Conservation (phyloP, 345 rosid species). For the Hypericum androsaemum region DNA sequence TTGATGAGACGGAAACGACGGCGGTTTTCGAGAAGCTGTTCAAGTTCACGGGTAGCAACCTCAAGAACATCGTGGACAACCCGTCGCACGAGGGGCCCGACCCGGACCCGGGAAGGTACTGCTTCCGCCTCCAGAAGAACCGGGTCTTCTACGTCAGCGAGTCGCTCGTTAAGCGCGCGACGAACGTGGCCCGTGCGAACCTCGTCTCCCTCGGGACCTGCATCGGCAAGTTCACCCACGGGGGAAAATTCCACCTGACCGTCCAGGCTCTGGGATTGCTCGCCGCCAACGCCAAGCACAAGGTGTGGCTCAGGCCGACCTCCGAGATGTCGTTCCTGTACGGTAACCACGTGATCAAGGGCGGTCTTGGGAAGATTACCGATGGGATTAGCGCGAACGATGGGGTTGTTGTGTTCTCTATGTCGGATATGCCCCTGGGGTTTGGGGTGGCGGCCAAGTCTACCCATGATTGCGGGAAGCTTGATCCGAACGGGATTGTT, state of each 20-base stretch:
- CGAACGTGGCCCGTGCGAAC: slow-evolving; percentile 52
- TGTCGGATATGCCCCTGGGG: slow-evolving; percentile 81
- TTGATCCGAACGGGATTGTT: slow-evolving; percentile 78
- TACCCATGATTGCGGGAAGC: slow-evolving; percentile 76
- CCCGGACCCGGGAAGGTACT: slow-evolving; percentile 54
- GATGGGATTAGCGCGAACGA: slow-evolving; percentile 68
- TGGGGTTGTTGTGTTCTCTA: slow-evolving; percentile 80
- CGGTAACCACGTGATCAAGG: slow-evolving; percentile 84
- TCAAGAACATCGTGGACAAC: slow-evolving; percentile 81
- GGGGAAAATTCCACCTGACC: slow-evolving; percentile 64
- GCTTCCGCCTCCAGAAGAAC: slow-evolving; percentile 86
- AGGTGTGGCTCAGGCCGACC: slow-evolving; percentile 90
- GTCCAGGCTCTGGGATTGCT: slow-evolving; percentile 45
- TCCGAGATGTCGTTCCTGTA: slow-evolving; percentile 93
- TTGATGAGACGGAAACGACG: slow-evolving; percentile 80
- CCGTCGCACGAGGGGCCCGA: slow-evolving; percentile 89
- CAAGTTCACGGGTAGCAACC: slow-evolving; percentile 76
- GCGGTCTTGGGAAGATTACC: slow-evolving; percentile 80
- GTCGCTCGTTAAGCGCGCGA: slow-evolving; percentile 71
- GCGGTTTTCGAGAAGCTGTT: slow-evolving; percentile 76
- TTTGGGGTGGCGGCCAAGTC: slow-evolving; percentile 75
- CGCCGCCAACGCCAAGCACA: slow-evolving; percentile 77
- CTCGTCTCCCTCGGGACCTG: slow-evolving; percentile 65
- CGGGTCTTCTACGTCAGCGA: slow-evolving; percentile 73
- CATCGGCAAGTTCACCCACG: slow-evolving; percentile 79